Evolutionary conservation across 148 eudicot species (phyloP).

Genomic region (Tetragonia tetragonoides): DNA sequence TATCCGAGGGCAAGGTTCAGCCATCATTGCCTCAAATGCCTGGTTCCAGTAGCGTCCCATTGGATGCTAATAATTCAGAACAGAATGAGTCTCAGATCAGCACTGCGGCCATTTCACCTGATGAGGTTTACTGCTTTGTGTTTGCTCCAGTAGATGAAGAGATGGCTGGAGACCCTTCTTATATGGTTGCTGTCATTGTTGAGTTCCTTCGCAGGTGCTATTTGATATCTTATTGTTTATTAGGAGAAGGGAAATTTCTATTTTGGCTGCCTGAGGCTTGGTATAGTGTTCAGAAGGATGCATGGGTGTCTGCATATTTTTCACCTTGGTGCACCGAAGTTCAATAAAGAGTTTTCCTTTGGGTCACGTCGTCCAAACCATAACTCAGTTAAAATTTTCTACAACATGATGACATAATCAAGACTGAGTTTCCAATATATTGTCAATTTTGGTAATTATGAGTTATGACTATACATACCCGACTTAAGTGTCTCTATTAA

Average conservation of each 20-base stretch:
- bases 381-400: too few relatives aligned
- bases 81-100: conserved; percentile 57
- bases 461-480: too few relatives aligned
- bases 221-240: background rate
- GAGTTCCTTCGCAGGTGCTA: conserved; percentile 82
- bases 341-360: too few relatives aligned
- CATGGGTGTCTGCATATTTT: too few relatives aligned
- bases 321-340: too few relatives aligned
- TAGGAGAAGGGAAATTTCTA: background rate
- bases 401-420: too few relatives aligned
- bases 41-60: conserved; percentile 36
- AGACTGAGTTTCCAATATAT: too few relatives aligned
- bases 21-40: conserved; percentile 40
- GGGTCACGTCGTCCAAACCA: too few relatives aligned
- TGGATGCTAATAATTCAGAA: conserved; percentile 43
- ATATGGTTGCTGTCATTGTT: conserved; percentile 67
- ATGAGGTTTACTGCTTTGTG: conserved; percentile 69
- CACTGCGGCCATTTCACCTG: conserved; percentile 86
- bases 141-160: conserved; percentile 80
- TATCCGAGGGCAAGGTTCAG: conserved; percentile 30
- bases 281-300: too few relatives aligned
- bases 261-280: too few relatives aligned
- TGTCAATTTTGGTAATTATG: too few relatives aligned
- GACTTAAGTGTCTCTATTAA: too few relatives aligned
- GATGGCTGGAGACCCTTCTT: conserved; percentile 77